phyloP scores from a whole-genome alignment of 345 rosid species.

The Psidium guajava region DNA sequence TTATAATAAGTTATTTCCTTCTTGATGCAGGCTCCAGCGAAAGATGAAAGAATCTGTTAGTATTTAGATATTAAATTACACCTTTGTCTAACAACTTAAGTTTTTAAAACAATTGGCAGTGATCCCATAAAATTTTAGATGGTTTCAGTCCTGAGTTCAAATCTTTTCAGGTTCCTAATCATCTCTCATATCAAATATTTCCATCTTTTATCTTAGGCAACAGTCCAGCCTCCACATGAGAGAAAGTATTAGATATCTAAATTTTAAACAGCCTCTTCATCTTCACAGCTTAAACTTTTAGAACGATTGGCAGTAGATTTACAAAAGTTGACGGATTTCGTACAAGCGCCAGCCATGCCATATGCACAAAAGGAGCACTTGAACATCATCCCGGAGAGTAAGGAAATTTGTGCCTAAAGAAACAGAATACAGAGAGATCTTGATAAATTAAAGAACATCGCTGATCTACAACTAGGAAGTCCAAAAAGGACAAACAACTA shows the following conservation, averaged over 20 bases:
- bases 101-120: neutral
- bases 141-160: neutral
- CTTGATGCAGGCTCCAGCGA: neutral
- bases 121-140: neutral
- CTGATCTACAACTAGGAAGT: neutral
- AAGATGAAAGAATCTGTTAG: neutral
- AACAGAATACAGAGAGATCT: neutral
- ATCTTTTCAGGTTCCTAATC: neutral
- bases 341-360: neutral
- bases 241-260: neutral
- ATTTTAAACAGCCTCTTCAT: neutral
- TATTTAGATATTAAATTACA: neutral
- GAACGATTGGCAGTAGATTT: neutral
- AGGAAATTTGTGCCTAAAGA: neutral
- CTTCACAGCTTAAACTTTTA: neutral
- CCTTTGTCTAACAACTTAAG: neutral
- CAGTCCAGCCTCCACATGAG: neutral
- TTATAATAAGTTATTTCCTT: neutral
- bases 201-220: neutral
- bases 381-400: neutral
- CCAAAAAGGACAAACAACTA: neutral
- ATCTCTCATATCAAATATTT: neutral
- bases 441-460: neutral
- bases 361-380: neutral
- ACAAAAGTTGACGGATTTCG: neutral